phyloP scores from a whole-genome alignment of 2,329 filamentous ascomycete species.

The Ophiostoma himal-ulmi region DNA sequence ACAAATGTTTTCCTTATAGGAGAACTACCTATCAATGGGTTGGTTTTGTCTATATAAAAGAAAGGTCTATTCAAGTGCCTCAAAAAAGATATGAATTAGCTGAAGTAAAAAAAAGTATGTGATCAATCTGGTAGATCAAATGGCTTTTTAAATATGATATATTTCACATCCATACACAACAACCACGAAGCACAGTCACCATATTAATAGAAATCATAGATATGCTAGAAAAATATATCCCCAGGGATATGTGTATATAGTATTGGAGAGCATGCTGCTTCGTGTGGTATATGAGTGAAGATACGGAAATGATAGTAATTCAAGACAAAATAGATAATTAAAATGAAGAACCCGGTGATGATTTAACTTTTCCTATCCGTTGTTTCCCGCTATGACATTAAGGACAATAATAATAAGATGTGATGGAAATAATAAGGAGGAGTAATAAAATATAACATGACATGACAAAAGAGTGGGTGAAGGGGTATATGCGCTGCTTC shows the following conservation, averaged over 20 bases:
- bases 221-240: neutral
- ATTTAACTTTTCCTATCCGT: neutral
- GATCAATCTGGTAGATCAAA: neutral
- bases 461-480: neutral
- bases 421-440: neutral
- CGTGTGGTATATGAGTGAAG: neutral
- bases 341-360: neutral
- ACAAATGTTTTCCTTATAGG: neutral
- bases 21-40: too few species aligned
- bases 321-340: neutral
- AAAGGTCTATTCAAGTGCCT: too few species aligned
- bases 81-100: too few species aligned
- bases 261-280: neutral
- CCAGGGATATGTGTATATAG: neutral
- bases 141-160: neutral
- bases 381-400: neutral
- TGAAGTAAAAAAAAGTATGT: neutral
- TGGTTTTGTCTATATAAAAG: too few species aligned
- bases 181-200: neutral
- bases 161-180: neutral
- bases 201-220: neutral
- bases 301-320: neutral
- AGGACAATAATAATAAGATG: neutral
- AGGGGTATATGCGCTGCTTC: constrained; percentile 12
- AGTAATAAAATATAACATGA: neutral